Percentiles rank a stretch among this genome's conserved stretches.
Conservation (phyloP, 2,329 filamentous ascomycete species). For the Ophiognomonia clavigignenti-juglandacearum region DNA sequence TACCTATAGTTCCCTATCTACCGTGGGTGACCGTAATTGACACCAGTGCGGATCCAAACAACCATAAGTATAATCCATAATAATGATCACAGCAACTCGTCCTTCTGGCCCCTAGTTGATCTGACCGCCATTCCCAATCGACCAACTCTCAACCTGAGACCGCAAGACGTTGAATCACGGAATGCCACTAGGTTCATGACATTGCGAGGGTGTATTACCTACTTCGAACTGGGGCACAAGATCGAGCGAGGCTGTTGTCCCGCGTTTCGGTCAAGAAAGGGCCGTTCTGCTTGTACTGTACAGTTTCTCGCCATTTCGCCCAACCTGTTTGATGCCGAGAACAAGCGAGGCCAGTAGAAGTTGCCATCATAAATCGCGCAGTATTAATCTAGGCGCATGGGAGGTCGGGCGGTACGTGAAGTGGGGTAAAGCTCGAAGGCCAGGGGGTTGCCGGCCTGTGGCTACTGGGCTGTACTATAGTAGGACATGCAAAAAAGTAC, state of each 20-base stretch:
- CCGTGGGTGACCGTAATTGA: no score
- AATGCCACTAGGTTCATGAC: no score
- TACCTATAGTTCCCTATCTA: no score
- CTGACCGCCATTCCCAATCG: constrained; percentile 12
- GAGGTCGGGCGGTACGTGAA: background rate
- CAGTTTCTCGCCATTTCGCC: constrained; percentile 15
- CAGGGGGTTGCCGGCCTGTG: background rate
- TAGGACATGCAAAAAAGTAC: no score
- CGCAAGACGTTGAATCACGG: no score
- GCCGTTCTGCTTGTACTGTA: constrained; percentile 1
- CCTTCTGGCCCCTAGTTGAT: background rate
- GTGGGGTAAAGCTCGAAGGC: background rate
- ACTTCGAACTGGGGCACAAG: background rate
- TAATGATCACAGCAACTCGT: background rate
- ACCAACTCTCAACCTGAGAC: background rate
- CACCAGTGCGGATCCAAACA: background rate
- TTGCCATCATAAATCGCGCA: constrained; percentile 9
- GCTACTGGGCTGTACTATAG: background rate
- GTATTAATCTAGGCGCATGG: background rate
- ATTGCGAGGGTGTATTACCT: background rate
- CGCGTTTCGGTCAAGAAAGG: no score
- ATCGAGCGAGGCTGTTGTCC: no score
- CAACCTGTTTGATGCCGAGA: constrained; percentile 13
- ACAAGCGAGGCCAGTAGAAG: constrained; percentile 5
- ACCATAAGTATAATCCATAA: constrained; percentile 1